Conservation (phyloP, 495 filamentous ascomycete species). For the Penicillium coprophilum region DNA sequence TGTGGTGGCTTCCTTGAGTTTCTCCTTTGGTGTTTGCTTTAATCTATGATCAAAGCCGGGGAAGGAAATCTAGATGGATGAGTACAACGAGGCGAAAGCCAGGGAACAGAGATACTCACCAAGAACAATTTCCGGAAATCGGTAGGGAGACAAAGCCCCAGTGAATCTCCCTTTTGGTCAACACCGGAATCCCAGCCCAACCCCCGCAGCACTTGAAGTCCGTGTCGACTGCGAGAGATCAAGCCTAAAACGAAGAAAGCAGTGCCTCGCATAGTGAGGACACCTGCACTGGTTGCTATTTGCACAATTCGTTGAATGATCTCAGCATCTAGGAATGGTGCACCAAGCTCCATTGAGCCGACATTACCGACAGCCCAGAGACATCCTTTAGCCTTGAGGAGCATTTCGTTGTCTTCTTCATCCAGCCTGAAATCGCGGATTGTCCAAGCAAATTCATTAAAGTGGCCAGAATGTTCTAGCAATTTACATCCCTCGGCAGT, state of each 20-base stretch:
- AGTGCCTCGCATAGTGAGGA: slow-evolving; percentile 89
- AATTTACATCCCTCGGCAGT: slow-evolving; percentile 90
- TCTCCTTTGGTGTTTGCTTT: slow-evolving; percentile 42
- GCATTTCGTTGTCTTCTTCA: slow-evolving; percentile 79
- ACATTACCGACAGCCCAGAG: slow-evolving; percentile 98
- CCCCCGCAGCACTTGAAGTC: slow-evolving; percentile 81
- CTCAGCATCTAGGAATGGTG: slow-evolving; percentile 82
- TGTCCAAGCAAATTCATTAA: slow-evolving; percentile 84
- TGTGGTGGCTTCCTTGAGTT: slow-evolving; percentile 46
- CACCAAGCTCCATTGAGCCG: slow-evolving; percentile 95
- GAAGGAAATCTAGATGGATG: slow-evolving; percentile 37
- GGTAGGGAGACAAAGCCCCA: slow-evolving; percentile 82
- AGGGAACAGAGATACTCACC: slow-evolving; percentile 39
- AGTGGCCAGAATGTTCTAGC: slow-evolving; percentile 89
- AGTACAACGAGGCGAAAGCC: slow-evolving; percentile 6
- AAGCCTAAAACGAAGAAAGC: slow-evolving; percentile 94
- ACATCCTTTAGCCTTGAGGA: slow-evolving; percentile 94
- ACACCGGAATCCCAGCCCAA: slow-evolving; percentile 91
- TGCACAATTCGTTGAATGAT: slow-evolving; percentile 80
- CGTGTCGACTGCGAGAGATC: slow-evolving; percentile 88
- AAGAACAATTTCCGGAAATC: slow-evolving; percentile 77
- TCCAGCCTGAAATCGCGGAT: slow-evolving; percentile 83
- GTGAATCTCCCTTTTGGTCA: slow-evolving; percentile 74
- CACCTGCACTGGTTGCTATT: slow-evolving; percentile 82
- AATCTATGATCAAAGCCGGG: slow-evolving; percentile 34